phyloP scores from a whole-genome alignment of 1,139 yeast species.

The Candida tetrigidarum region DNA sequence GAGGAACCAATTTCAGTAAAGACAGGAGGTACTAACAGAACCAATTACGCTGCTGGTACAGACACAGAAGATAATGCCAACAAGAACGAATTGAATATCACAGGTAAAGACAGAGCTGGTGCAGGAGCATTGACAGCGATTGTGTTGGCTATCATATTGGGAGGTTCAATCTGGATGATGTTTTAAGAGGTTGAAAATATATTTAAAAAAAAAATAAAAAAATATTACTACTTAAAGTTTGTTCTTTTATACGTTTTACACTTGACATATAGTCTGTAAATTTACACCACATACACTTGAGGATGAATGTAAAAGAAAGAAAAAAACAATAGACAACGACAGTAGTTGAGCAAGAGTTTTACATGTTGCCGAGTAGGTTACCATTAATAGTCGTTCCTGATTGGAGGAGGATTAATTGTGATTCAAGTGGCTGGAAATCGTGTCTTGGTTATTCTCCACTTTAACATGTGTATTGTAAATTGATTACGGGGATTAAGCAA shows the following conservation, averaged over 20 bases:
- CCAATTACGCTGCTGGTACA: conserved; percentile 53
- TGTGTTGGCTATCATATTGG: conserved; percentile 39
- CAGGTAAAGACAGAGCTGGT: conserved; percentile 49
- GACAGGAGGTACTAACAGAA: conserved; percentile 51
- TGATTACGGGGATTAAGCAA: too few species aligned
- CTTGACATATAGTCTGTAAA: not conserved
- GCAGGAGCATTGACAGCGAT: conserved; percentile 52
- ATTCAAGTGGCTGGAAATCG: too few species aligned
- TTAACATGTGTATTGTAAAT: too few species aligned
- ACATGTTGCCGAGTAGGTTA: too few species aligned
- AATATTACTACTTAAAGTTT: not conserved
- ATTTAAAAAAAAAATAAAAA: not conserved
- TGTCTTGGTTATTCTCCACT: too few species aligned
- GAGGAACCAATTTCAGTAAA: conserved; percentile 39
- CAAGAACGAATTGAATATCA: conserved; percentile 32
- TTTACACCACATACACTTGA: too few species aligned
- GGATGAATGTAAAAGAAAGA: not conserved
- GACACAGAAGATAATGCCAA: conserved; percentile 31
- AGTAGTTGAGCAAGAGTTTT: too few species aligned
- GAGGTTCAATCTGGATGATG: conserved; percentile 51
- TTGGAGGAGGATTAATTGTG: too few species aligned
- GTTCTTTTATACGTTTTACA: not conserved
- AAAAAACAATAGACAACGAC: too few species aligned
- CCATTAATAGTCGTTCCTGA: too few species aligned
- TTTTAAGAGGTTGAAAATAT: conserved; percentile 23